Base-by-base conservation (phyloP, 179 eudicot species). In the Beta corolliflora region DNA sequence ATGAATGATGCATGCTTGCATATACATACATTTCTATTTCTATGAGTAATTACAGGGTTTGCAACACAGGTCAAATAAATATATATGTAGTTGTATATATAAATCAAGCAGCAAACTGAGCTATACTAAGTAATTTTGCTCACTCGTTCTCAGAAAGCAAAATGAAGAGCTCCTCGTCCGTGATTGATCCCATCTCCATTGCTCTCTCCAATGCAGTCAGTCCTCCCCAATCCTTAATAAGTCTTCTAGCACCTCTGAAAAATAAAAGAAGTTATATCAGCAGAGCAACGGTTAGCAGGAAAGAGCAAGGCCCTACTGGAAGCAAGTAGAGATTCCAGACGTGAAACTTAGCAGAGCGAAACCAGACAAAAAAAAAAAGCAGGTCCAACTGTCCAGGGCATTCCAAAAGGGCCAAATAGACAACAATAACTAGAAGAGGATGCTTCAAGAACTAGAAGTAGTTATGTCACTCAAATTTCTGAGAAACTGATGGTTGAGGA, bases 171-270 rank as follows among this genome's bases (percentile, higher is more conserved):
- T 90, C 92, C 55, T 94, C 99, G 73, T 95, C 99, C 29, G 97
- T 94, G 44, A 95, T 92, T 80, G 99, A 88, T 83, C 99, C 99
- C 90, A 91, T 83, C 88, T 95, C 99, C 99, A 95, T 95, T 52
- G 98, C 98, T 89, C 98, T 91, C 85, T 95, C 99, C 65, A 95
- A 76, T 66, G 90, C 96, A 65, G 88, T 86, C 14, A 88, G 83
- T 71, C 99, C 98, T 66, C 94, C 94, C 88, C 89, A 93, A 82
- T 95, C 99, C 85, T 90, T 92, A 71, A 95, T 90, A 61, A 93
- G 88, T 64, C 92, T 83, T 61, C 85, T 81, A 29, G 95, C 98
- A 58, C 99, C 99, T 87, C 99, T 95, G 89, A 73, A 75, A 55
- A 67, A 79, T 71, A 75, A 55, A 11, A 76, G 70, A 67, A 45